These are phyloP conservation scores for Chlamydomonas reinhardtii DNA, from an alignment of 163 green algal genomes.

Conservation along the genomic window DNA sequence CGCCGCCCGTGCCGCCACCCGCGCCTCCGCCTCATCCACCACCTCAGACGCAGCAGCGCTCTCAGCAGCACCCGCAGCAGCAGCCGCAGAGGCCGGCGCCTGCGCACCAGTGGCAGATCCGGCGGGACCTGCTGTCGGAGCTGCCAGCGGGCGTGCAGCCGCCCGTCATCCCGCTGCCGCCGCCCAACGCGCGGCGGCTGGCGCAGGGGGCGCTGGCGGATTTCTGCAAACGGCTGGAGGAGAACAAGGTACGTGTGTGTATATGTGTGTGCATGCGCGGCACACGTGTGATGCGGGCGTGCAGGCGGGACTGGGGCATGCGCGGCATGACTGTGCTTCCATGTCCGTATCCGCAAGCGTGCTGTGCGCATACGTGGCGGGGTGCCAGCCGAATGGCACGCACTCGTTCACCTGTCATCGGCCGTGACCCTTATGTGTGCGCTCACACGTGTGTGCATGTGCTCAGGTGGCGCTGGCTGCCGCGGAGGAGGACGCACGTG, in stretches of 20 bases:
- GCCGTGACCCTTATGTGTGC: no score
- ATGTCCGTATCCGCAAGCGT: no score
- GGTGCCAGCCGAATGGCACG: no score
- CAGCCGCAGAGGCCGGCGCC: neutral
- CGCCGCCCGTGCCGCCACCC: neutral
- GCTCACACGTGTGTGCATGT: no score
- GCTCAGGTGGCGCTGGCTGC: neutral
- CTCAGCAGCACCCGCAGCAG: neutral
- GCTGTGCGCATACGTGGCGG: no score
- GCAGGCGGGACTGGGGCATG: no score
- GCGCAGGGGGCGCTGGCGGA: neutral
- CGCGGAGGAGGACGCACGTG: neutral
- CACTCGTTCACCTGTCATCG: no score
- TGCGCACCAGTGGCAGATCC: neutral
- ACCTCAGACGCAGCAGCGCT: neutral
- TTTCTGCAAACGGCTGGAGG: slow-evolving; percentile 18
- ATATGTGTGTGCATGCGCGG: no score
- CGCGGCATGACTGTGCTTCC: no score
- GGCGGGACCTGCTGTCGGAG: neutral
- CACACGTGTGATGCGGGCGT: no score
- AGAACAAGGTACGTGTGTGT: neutral
- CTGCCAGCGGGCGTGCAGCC: slow-evolving; percentile 1
- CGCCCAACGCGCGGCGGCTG: neutral
- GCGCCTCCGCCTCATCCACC: neutral
- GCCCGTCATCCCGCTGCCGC: slow-evolving; percentile 15